A percentile compares a stretch with the other conserved stretches of the same genome.
Evolutionary conservation across 768 basidiomycete species (phyloP).

Genomic region (Tephrocybe sp.): DNA sequence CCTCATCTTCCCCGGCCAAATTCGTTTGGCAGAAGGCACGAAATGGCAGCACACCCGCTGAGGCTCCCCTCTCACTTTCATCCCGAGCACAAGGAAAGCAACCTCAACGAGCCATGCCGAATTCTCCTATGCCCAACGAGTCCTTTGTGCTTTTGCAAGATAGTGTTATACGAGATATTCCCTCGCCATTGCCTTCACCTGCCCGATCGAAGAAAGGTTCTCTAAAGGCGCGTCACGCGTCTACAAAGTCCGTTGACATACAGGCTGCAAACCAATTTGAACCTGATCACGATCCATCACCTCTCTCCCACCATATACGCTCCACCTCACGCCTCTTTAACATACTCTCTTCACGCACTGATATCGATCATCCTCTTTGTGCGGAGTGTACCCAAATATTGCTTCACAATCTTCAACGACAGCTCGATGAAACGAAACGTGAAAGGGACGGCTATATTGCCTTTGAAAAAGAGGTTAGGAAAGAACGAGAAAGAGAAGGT

Average conservation of each 20-base stretch:
- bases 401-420: constrained; percentile 67
- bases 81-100: constrained; percentile 61
- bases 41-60: constrained; percentile 33
- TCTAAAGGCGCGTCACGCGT: constrained; percentile 31
- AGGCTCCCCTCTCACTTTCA: constrained; percentile 38
- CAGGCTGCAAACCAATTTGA: constrained; percentile 37
- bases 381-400: constrained; percentile 89
- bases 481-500: constrained; percentile 72
- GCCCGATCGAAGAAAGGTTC: constrained; percentile 43
- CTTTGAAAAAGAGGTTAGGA: constrained; percentile 84
- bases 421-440: constrained; percentile 87
- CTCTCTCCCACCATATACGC: constrained; percentile 74
- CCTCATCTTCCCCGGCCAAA: constrained; percentile 50
- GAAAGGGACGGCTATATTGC: constrained; percentile 92
- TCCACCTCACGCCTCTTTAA: constrained; percentile 75
- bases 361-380: constrained; percentile 92
- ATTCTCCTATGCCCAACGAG: constrained; percentile 63
- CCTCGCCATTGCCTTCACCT: constrained; percentile 46
- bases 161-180: constrained; percentile 71
- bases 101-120: constrained; percentile 36
- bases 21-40: constrained; percentile 62
- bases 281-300: constrained; percentile 60
- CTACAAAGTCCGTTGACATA: constrained; percentile 26
- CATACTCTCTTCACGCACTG: constrained; percentile 70
- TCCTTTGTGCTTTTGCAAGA: constrained; percentile 92